phyloP scores from a whole-genome alignment of 2,329 filamentous ascomycete genomes.

The Pseudogymnoascus sp. region DNA sequence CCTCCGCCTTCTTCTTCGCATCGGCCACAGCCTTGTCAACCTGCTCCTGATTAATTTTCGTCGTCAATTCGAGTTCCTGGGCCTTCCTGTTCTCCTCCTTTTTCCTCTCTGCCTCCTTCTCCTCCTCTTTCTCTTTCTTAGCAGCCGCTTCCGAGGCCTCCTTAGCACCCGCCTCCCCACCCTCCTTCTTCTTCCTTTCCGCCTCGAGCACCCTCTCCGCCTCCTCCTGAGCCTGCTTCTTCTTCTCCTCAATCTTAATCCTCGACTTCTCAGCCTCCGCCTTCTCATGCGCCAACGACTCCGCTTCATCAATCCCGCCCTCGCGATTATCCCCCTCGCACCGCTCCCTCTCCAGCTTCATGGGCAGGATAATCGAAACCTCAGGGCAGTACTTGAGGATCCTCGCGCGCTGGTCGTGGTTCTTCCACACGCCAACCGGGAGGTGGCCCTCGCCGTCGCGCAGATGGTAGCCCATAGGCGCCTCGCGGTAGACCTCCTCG shows the following conservation, averaged over 20 bases:
- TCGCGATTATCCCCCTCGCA: conserved; percentile 29
- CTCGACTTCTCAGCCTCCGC: neutral
- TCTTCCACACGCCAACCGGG: conserved; percentile 39
- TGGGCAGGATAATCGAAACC: conserved; percentile 46
- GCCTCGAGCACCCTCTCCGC: neutral
- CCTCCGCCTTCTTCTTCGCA: neutral
- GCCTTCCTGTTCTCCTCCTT: neutral
- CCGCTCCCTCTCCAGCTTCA: conserved; percentile 45
- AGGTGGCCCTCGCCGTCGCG: conserved; percentile 36
- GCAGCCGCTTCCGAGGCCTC: neutral
- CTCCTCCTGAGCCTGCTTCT: neutral
- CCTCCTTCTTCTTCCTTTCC: neutral
- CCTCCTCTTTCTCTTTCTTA: neutral
- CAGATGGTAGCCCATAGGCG: conserved; percentile 48
- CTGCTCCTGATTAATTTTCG: neutral
- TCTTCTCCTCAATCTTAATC: conserved; percentile 2
- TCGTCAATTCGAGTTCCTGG: neutral
- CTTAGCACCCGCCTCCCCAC: neutral
- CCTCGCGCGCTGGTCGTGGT: conserved; percentile 34
- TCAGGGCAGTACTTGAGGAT: conserved; percentile 51
- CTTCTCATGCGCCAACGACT: neutral
- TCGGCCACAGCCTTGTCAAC: neutral
- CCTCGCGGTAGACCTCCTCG: conserved; percentile 41
- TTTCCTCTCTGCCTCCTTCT: neutral
- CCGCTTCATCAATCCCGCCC: conserved; percentile 17